Conservation (phyloP, 192 early-diverging fungal genomes). For the Endogone sp. region DNA sequence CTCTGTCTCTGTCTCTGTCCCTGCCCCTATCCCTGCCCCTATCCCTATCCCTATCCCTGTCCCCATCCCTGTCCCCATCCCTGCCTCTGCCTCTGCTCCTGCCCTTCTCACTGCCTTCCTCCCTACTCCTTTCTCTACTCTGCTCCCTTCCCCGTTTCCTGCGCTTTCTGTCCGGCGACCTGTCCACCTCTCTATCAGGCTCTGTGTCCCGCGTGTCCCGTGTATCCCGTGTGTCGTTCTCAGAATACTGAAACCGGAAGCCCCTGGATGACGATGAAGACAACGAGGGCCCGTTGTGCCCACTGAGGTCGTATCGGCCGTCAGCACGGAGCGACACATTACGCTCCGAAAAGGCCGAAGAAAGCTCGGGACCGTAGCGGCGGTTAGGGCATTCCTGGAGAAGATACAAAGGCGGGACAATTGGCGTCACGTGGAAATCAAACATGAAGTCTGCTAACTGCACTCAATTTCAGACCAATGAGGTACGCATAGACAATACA, state of each 20-base stretch:
- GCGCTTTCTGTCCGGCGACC: neutral
- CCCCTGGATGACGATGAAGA: neutral
- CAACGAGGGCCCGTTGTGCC: neutral
- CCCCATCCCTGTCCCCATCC: neutral
- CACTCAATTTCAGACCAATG: too few species aligned
- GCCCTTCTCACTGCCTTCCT: neutral
- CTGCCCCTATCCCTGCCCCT: neutral
- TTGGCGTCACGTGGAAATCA: too few species aligned
- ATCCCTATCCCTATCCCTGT: neutral
- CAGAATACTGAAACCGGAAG: neutral
- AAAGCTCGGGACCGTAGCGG: neutral
- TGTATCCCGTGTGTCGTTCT: neutral
- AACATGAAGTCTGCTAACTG: too few species aligned
- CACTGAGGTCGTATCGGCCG: neutral
- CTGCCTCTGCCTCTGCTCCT: neutral
- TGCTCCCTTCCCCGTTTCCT: neutral
- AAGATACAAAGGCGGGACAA: neutral
- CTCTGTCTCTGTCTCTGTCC: neutral
- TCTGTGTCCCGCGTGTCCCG: neutral
- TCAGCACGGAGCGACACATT: neutral
- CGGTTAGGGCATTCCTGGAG: neutral
- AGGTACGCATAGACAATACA: neutral
- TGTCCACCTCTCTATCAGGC: neutral
- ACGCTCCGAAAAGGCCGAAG: neutral
- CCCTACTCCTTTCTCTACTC: neutral